Conservation (phyloP, 257 asterid species). For the Catharanthus roseus region DNA sequence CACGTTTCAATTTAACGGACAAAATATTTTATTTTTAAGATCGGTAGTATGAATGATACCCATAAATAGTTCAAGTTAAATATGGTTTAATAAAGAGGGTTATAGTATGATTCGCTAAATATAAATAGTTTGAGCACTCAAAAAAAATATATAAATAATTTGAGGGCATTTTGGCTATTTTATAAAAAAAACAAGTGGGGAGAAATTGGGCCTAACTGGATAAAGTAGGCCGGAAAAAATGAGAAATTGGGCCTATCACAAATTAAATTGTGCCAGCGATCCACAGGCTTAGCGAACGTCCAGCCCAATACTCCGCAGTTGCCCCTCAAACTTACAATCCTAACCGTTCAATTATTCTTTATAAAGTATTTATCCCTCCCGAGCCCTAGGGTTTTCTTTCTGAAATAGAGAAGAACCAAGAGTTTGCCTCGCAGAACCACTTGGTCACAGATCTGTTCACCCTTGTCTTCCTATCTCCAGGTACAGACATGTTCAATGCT, state of each 20-base stretch:
- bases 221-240: too few species aligned
- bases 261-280: neutral
- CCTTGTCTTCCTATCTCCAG: neutral
- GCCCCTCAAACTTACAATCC: neutral
- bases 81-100: too few species aligned
- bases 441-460: neutral
- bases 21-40: too few species aligned
- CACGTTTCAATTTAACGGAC: too few species aligned
- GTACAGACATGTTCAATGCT: neutral
- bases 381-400: neutral
- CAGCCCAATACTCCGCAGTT: neutral
- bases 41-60: too few species aligned
- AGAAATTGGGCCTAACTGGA: too few species aligned
- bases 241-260: neutral
- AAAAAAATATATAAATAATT: too few species aligned
- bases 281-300: neutral
- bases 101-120: too few species aligned
- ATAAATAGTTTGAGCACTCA: too few species aligned
- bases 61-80: too few species aligned
- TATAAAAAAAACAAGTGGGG: too few species aligned
- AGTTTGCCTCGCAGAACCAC: neutral
- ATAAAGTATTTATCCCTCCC: neutral
- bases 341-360: neutral
- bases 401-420: neutral
- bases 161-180: too few species aligned